phyloP scores from a whole-genome alignment of 257 asterid species.

The Asclepias syriaca region DNA sequence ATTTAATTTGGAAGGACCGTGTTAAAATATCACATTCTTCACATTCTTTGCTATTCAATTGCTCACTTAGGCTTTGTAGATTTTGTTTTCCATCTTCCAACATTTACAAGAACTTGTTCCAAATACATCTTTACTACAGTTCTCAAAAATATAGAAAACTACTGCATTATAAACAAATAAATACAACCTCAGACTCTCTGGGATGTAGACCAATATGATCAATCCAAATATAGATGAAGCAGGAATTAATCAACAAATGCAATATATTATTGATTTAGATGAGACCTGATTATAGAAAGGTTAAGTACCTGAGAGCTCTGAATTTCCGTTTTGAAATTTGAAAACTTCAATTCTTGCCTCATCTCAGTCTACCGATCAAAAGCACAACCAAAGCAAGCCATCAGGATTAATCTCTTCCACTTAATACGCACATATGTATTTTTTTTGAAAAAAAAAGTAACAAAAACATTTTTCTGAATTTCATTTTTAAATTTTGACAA shows the following conservation, averaged over 20 bases:
- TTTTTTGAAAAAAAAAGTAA: no score
- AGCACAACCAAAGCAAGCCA: no score
- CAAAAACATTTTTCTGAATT: constrained; percentile 33
- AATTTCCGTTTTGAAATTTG: constrained; percentile 77
- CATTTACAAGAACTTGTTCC: neutral
- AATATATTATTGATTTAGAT: neutral
- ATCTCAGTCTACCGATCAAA: constrained; percentile 52
- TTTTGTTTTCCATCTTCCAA: neutral
- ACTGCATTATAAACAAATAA: neutral
- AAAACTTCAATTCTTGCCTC: constrained; percentile 68
- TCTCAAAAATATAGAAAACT: neutral
- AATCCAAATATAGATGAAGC: neutral
- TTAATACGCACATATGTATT: no score
- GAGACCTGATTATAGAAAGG: neutral
- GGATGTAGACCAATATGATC: neutral
- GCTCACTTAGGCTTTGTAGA: neutral
- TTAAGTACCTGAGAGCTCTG: constrained; percentile 76
- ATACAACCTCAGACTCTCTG: neutral
- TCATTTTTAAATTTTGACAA: constrained; percentile 75
- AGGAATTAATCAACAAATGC: neutral
- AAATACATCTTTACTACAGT: neutral
- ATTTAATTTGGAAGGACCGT: neutral
- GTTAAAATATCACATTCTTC: neutral
- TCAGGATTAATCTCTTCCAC: no score
- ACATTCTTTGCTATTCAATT: neutral